Evolutionary conservation across 1,139 yeast genomes (phyloP).

Genomic region (Entelexis paramagnoliae): DNA sequence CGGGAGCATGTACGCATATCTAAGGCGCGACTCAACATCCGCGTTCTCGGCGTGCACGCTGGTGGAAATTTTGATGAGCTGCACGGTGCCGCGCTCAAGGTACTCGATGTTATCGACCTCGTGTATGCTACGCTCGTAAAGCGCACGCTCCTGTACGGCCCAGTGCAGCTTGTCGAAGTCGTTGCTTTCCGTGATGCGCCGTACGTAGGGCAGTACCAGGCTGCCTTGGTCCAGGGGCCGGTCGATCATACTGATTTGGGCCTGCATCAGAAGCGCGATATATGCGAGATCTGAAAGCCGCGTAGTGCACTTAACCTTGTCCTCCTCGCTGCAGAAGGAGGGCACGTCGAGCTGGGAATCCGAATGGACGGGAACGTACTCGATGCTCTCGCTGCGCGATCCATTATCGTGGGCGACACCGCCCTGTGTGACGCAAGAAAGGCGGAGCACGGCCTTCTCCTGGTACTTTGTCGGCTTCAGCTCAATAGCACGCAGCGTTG

Average conservation of each 20-base stretch:
- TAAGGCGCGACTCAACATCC: slow-evolving; percentile 18
- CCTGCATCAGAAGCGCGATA: slow-evolving; percentile 58
- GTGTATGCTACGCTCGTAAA: slow-evolving; percentile 80
- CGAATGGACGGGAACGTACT: slow-evolving; percentile 5
- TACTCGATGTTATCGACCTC: slow-evolving; percentile 78
- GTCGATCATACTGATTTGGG: slow-evolving; percentile 31
- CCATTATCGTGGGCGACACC: background rate
- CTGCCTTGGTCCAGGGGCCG: background rate
- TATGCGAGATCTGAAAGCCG: slow-evolving; percentile 58
- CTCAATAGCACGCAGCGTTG: slow-evolving; percentile 73
- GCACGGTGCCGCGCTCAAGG: slow-evolving; percentile 85
- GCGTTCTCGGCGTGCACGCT: slow-evolving; percentile 39
- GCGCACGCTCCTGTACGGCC: slow-evolving; percentile 68
- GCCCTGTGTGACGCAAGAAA: slow-evolving; percentile 3
- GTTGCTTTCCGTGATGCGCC: slow-evolving; percentile 54
- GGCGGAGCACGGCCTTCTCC: background rate
- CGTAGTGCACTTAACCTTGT: slow-evolving; percentile 1
- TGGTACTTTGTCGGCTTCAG: slow-evolving; percentile 86
- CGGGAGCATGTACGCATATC: slow-evolving; percentile 65
- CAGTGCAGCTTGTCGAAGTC: slow-evolving; percentile 47
- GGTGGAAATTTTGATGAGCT: slow-evolving; percentile 85
- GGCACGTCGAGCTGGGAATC: slow-evolving; percentile 9
- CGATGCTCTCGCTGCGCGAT: background rate
- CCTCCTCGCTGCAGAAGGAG: background rate
- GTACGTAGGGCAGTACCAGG: slow-evolving; percentile 54